These are phyloP conservation scores for Poa pratensis DNA, from an alignment of 176 grass and related monocot species.

Conservation along the genomic window DNA sequence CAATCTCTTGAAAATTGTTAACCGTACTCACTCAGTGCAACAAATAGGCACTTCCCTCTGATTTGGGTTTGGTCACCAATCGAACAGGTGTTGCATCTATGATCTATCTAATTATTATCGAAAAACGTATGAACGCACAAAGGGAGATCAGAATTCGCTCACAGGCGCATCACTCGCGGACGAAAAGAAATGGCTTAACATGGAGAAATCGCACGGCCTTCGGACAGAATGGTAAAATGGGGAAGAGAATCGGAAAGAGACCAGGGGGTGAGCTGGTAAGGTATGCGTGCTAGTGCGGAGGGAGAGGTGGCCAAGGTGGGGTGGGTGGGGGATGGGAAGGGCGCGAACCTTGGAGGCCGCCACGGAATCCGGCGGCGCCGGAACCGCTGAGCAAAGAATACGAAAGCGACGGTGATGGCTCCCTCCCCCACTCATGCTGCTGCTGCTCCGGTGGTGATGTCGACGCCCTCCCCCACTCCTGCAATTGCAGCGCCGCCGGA, in stretches of 20 bases:
- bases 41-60: not conserved
- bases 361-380: too few species aligned
- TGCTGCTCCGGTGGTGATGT: too few species aligned
- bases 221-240: not conserved
- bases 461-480: too few species aligned
- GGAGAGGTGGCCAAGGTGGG: not conserved
- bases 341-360: not conserved
- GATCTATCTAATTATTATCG: not conserved
- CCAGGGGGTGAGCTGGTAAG: not conserved
- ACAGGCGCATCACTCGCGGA: not conserved
- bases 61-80: not conserved
- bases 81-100: not conserved
- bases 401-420: too few species aligned
- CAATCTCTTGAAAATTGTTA: constrained; percentile 1
- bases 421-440: too few species aligned
- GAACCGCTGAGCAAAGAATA: too few species aligned
- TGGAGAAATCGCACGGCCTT: not conserved
- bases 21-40: not conserved
- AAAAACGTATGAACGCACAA: not conserved
- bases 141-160: not conserved
- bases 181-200: not conserved
- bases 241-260: not conserved
- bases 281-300: not conserved
- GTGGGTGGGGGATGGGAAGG: not conserved
- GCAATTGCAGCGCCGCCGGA: too few species aligned